A percentile compares a stretch with the other conserved stretches of the same genome.
These are phyloP conservation scores for Kockovaella imperatae DNA, from an alignment of 768 basidiomycete species.

Conservation along the genomic window DNA sequence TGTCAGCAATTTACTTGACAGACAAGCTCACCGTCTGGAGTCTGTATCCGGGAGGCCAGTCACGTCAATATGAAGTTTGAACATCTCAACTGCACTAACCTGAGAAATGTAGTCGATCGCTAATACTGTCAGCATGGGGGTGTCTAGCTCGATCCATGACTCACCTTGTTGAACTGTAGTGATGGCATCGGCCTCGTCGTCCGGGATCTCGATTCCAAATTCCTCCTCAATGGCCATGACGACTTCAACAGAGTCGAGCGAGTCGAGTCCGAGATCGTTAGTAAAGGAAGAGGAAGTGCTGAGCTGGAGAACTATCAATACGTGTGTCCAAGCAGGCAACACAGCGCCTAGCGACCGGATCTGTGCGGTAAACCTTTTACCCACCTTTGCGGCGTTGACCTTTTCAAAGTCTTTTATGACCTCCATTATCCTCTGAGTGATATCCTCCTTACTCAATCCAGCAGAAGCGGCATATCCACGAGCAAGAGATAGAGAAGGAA, in stretches of 20 bases:
- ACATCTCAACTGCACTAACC: slow-evolving; percentile 13
- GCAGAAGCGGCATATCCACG: slow-evolving; percentile 57
- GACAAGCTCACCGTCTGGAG: slow-evolving; percentile 65
- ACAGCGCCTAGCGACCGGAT: neutral
- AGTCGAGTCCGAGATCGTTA: slow-evolving; percentile 83
- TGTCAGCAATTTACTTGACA: slow-evolving; percentile 1
- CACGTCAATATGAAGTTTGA: neutral
- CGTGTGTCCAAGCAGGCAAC: neutral
- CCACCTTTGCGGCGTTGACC: slow-evolving; percentile 65
- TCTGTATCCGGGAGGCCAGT: slow-evolving; percentile 42
- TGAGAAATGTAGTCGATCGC: slow-evolving; percentile 93
- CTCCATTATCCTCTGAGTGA: slow-evolving; percentile 68
- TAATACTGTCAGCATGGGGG: slow-evolving; percentile 39
- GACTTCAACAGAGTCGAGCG: slow-evolving; percentile 92
- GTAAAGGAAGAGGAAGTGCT: slow-evolving; percentile 59
- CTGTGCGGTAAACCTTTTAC: slow-evolving; percentile 25
- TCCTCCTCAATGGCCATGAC: slow-evolving; percentile 99
- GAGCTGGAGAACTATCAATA: slow-evolving; percentile 51
- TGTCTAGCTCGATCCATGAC: slow-evolving; percentile 17
- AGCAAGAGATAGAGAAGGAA: neutral
- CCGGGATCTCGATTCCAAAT: slow-evolving; percentile 95
- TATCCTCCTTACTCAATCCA: slow-evolving; percentile 59
- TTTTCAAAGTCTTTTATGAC: slow-evolving; percentile 85
- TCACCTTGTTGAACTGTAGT: slow-evolving; percentile 82
- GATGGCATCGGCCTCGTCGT: slow-evolving; percentile 91